phyloP scores from a whole-genome alignment of 176 grass and related monocot species.

The Eragrostis nindensis region DNA sequence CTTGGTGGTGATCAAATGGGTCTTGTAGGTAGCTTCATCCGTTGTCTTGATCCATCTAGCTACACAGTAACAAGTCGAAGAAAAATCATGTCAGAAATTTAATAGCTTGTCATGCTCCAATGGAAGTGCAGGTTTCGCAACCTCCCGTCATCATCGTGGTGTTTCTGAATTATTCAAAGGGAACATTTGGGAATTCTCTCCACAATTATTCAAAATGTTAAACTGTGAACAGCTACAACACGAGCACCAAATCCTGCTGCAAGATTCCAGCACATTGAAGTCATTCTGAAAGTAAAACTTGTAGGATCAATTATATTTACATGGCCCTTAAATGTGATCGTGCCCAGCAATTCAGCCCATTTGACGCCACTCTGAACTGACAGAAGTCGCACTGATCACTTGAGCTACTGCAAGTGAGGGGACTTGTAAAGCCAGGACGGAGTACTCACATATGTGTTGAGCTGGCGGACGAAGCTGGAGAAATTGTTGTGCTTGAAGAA shows the following conservation, averaged over 20 bases:
- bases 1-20: constrained; percentile 48
- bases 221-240: too few relatives aligned
- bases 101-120: constrained; percentile 7
- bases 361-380: too few relatives aligned
- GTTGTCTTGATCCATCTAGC: constrained; percentile 63
- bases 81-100: constrained; percentile 54
- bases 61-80: constrained; percentile 73
- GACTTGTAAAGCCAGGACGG: background rate
- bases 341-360: background rate
- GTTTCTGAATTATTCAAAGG: too few relatives aligned
- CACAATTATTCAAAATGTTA: too few relatives aligned
- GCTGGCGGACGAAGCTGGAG: constrained; percentile 92
- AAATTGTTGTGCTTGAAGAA: constrained; percentile 98
- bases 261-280: background rate
- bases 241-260: background rate
- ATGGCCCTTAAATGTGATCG: background rate
- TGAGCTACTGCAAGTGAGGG: background rate
- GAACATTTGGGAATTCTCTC: too few relatives aligned
- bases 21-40: constrained; percentile 57
- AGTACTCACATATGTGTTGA: constrained; percentile 80
- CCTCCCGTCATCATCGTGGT: constrained; percentile 28
- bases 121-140: constrained; percentile 18
- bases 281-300: background rate
- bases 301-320: background rate
- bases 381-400: too few relatives aligned